phyloP scores from a whole-genome alignment of 1,284 basidiomycete genomes.

The Puccinia hordei region DNA sequence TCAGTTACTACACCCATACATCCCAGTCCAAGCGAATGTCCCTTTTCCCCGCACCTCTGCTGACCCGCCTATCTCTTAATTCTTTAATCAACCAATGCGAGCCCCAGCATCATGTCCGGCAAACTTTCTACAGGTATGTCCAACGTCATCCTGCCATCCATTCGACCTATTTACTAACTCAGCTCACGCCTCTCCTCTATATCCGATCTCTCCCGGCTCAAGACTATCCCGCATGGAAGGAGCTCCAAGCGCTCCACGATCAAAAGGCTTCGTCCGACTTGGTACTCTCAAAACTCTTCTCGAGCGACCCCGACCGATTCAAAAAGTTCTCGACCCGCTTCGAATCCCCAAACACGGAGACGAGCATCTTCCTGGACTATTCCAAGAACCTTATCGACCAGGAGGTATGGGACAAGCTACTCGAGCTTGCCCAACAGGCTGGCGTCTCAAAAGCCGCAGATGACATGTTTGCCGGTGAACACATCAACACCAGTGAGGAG shows the following conservation, averaged over 20 bases:
- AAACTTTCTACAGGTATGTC: conserved; percentile 28
- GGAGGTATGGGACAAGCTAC: conserved; percentile 70
- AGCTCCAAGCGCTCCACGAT: conserved; percentile 83
- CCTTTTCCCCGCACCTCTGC: not conserved
- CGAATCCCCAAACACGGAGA: conserved; percentile 65
- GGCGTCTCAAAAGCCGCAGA: conserved; percentile 81
- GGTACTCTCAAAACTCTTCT: conserved; percentile 87
- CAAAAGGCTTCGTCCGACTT: conserved; percentile 71
- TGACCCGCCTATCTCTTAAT: not conserved
- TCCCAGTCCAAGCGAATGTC: too few species aligned
- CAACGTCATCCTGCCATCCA: too few species aligned
- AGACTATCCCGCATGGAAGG: conserved; percentile 88
- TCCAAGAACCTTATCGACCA: conserved; percentile 95
- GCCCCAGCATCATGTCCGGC: conserved; percentile 28
- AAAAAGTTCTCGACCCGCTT: conserved; percentile 79
- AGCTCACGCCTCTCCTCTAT: not conserved
- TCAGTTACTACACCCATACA: not conserved
- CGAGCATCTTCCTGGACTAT: conserved; percentile 87
- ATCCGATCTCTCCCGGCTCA: conserved; percentile 28
- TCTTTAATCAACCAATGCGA: not conserved
- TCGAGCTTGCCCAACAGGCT: conserved; percentile 82
- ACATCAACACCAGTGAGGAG: conserved; percentile 98
- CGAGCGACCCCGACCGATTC: conserved; percentile 82
- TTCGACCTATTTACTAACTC: not conserved
- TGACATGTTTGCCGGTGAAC: conserved; percentile 90